Evolutionary conservation across 495 filamentous ascomycete genomes (phyloP).

Genomic region (Paragyromitra xinjiangensis): DNA sequence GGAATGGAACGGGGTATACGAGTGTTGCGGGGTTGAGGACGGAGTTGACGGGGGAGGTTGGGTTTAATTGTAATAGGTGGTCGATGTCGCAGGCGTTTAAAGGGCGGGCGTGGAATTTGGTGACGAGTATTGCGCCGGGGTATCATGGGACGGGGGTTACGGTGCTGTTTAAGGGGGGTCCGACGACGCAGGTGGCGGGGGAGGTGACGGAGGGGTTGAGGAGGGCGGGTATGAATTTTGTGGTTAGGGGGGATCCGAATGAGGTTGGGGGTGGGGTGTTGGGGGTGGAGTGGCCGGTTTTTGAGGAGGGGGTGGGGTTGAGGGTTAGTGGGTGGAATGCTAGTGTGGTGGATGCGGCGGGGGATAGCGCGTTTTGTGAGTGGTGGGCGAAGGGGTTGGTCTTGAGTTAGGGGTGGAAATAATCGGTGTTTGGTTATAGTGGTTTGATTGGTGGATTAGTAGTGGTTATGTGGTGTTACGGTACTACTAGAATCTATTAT

Average conservation of each 20-base stretch:
- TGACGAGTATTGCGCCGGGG: slow-evolving; percentile 8
- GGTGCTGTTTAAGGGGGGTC: neutral
- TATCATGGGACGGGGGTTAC: neutral
- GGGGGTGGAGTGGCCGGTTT: slow-evolving; percentile 24
- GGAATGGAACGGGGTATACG: slow-evolving; percentile 59
- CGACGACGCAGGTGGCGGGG: neutral
- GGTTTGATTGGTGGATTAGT: no score
- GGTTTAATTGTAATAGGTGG: slow-evolving; percentile 65
- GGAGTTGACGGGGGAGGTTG: slow-evolving; percentile 56
- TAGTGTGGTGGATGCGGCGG: neutral
- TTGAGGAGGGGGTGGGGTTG: slow-evolving; percentile 13
- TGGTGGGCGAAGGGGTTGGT: slow-evolving; percentile 18
- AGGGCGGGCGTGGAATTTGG: slow-evolving; percentile 10
- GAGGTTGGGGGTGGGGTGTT: slow-evolving; percentile 6
- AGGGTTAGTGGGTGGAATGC: neutral
- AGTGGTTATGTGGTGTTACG: no score
- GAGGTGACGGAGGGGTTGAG: neutral
- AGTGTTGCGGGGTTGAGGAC: slow-evolving; percentile 56
- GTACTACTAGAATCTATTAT: no score
- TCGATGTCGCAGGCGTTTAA: slow-evolving; percentile 54
- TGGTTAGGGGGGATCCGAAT: slow-evolving; percentile 28
- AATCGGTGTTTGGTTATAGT: no score
- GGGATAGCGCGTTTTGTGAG: slow-evolving; percentile 12
- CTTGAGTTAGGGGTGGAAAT: neutral
- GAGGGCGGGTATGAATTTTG: slow-evolving; percentile 36